Evolutionary conservation across 768 basidiomycete species (phyloP).

Genomic region (Trametes coccinea): DNA sequence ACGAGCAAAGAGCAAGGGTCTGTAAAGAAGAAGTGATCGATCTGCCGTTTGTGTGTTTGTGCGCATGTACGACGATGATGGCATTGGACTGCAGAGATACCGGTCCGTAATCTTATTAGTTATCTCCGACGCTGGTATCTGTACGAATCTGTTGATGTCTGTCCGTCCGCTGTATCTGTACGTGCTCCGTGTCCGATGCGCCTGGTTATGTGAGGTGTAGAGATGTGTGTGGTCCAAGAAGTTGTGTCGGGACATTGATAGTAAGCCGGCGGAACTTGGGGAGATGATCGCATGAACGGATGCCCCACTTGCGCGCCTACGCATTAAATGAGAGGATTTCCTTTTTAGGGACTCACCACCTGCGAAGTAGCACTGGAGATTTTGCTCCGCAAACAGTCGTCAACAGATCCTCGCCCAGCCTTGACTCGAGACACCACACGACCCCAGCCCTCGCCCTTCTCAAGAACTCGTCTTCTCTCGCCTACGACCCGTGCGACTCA

Average conservation of each 20-base stretch:
- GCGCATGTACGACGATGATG: neutral
- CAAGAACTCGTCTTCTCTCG: neutral
- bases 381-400: slow-evolving; percentile 32
- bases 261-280: too few species aligned
- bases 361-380: slow-evolving; percentile 20
- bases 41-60: neutral
- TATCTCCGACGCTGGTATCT: slow-evolving; percentile 1
- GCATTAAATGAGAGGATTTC: slow-evolving; percentile 5
- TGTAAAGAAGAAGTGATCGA: slow-evolving; percentile 11
- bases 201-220: neutral
- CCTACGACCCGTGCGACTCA: neutral
- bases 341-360: slow-evolving; percentile 25
- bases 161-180: slow-evolving; percentile 13
- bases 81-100: neutral
- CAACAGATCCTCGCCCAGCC: slow-evolving; percentile 25
- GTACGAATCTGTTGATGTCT: slow-evolving; percentile 9
- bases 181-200: neutral
- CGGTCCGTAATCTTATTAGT: slow-evolving; percentile 19
- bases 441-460: slow-evolving; percentile 15
- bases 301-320: neutral
- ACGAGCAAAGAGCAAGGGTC: neutral
- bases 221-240: neutral
- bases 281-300: too few species aligned
- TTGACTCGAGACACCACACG: slow-evolving; percentile 31
- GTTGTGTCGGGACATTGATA: too few species aligned